Percentiles rank a stretch among this genome's conserved stretches.
These are phyloP conservation scores for Dactylonectria estremocensis DNA, from an alignment of 2,329 filamentous ascomycete species.

Conservation along the genomic window DNA sequence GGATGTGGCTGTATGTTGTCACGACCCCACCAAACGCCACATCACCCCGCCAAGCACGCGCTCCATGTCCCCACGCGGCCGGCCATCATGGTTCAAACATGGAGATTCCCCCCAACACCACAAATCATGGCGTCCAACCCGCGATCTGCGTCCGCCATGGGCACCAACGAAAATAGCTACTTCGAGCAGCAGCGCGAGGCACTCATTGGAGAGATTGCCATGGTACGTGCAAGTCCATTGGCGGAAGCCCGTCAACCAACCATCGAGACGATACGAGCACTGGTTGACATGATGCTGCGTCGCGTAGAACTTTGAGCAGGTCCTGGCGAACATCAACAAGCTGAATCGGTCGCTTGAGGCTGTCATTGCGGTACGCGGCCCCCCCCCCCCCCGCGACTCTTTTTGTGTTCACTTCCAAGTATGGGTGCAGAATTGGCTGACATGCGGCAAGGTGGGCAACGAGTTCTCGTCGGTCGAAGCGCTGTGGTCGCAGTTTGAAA, in stretches of 20 bases:
- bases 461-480: slow-evolving; percentile 98
- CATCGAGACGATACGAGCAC: not conserved
- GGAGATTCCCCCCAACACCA: not conserved
- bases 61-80: slow-evolving; percentile 24
- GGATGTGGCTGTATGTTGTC: not conserved
- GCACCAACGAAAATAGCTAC: slow-evolving; percentile 67
- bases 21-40: slow-evolving; percentile 18
- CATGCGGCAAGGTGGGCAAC: slow-evolving; percentile 79
- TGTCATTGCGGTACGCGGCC: slow-evolving; percentile 81
- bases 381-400: too few species aligned
- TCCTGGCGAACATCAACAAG: slow-evolving; percentile 96
- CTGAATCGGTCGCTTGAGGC: slow-evolving; percentile 93
- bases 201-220: slow-evolving; percentile 80
- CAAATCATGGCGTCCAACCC: slow-evolving; percentile 53
- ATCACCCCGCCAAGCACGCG: slow-evolving; percentile 22
- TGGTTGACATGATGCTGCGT: not conserved
- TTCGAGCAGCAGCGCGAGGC: slow-evolving; percentile 84
- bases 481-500: slow-evolving; percentile 97
- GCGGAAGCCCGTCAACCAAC: not conserved
- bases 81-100: slow-evolving; percentile 12
- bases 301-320: slow-evolving; percentile 83
- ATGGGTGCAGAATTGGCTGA: slow-evolving; percentile 1
- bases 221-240: slow-evolving; percentile 63
- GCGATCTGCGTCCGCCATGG: slow-evolving; percentile 47
- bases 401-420: not conserved